Base-by-base conservation (phyloP, 2,329 filamentous ascomycete genomes). In the Penicillium sp. region DNA sequence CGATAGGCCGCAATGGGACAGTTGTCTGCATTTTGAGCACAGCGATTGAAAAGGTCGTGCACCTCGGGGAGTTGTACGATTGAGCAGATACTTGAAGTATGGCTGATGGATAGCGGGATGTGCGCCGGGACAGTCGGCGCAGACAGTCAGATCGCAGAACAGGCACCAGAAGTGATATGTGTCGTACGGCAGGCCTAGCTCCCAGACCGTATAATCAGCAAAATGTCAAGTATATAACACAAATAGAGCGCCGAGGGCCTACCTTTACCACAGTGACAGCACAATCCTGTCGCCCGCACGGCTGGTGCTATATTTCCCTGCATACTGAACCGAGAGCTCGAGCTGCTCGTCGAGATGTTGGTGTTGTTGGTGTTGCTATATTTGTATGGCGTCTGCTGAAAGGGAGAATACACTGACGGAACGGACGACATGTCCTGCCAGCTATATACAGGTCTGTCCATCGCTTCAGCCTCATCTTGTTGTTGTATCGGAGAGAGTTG, bases 191-290 rank as follows among this genome's bases (percentile, higher is more conserved):
- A 58, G 28, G 16, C 56, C 56, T 58, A n/a, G 12, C 11, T 8
- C 14, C 16, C 11, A 30, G 3, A 28, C 11, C 8, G 40, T 30
- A 11, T 11, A 20, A 28, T 40, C 6, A 16, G n/a, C 14, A 18
- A 18, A 14, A 24, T 12, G 6, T 40, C 14, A 47, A 20, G n/a
- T 12, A 43, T 8, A n/a, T 16, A 30, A n/a, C n/a, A 18, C 6
- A 4, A 18, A n/a, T 7, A 28, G 23, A 28, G 21, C n/a, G n/a
- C n/a, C n/a, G n/a, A n/a, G n/a, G n/a, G 28, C 21, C 7, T 20
- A 49, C 56, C 56, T 58, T 8, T 48, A 9, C 56, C 56, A 40
- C 56, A 58, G 23, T 58, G 56, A 40, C 56, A 58, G 35, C 56
- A 58, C 35, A 58, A 28, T 26, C 56, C 56, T 11, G 26, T 47